Conservation (phyloP, 2,329 filamentous ascomycete species). For the Blastomyces emzantsi region DNA sequence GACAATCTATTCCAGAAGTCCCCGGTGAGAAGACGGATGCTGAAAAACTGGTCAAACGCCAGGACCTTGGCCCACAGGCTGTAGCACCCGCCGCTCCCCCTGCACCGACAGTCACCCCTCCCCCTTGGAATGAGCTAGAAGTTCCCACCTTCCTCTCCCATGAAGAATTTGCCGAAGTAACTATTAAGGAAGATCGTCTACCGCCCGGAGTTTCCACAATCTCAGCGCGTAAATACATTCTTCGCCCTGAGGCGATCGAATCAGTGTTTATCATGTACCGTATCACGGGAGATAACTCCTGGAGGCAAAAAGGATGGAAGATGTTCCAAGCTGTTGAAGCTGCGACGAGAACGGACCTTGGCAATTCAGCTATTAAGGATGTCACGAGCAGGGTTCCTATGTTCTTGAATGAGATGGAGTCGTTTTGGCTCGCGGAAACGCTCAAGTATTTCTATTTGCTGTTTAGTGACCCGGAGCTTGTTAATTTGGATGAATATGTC, state of each 20-base stretch:
- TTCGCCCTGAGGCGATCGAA: slow-evolving; percentile 75
- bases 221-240: slow-evolving; percentile 23
- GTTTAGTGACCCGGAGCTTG: slow-evolving; percentile 56
- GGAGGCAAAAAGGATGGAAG: slow-evolving; percentile 74
- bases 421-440: slow-evolving; percentile 86
- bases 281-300: slow-evolving; percentile 66
- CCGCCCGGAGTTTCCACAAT: slow-evolving; percentile 37
- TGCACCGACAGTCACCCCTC: neutral
- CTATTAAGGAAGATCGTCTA: slow-evolving; percentile 37
- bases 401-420: slow-evolving; percentile 65
- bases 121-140: slow-evolving; percentile 24
- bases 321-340: slow-evolving; percentile 70
- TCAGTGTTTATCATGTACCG: slow-evolving; percentile 86
- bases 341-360: slow-evolving; percentile 56
- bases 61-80: slow-evolving; percentile 23
- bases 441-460: slow-evolving; percentile 87
- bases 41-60: slow-evolving; percentile 5
- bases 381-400: slow-evolving; percentile 46
- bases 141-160: slow-evolving; percentile 28
- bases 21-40: slow-evolving; percentile 32
- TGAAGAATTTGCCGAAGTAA: slow-evolving; percentile 31
- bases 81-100: slow-evolving; percentile 27
- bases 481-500: slow-evolving; percentile 61
- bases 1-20: slow-evolving; percentile 35
- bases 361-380: slow-evolving; percentile 48